phyloP scores from a whole-genome alignment of 805 yeast species.

The Hermanozyma aechmeae region DNA sequence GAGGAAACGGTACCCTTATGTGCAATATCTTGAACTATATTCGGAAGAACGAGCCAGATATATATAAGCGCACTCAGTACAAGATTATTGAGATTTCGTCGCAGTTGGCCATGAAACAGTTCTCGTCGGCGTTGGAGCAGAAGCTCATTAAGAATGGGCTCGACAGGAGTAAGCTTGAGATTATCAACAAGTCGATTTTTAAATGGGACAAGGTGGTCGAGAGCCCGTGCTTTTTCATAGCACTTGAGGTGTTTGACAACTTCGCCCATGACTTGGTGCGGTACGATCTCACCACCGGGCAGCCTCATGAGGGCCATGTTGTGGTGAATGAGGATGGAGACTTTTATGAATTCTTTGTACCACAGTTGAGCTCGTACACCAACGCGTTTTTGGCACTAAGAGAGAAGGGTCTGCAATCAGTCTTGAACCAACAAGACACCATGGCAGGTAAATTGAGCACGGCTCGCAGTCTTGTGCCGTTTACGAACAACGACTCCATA shows the following conservation, averaged over 20 bases:
- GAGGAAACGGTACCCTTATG: conserved; percentile 87
- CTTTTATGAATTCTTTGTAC: conserved; percentile 62
- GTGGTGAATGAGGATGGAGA: conserved; percentile 65
- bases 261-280: conserved; percentile 75
- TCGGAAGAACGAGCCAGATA: conserved; percentile 55
- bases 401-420: conserved; percentile 33
- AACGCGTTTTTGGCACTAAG: conserved; percentile 47
- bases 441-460: conserved; percentile 16
- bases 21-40: conserved; percentile 59
- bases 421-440: conserved; percentile 17
- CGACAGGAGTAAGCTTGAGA: conserved; percentile 48
- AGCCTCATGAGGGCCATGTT: conserved; percentile 73
- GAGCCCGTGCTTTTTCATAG: conserved; percentile 70
- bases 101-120: conserved; percentile 52
- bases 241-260: conserved; percentile 78
- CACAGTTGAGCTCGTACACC: conserved; percentile 50
- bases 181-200: conserved; percentile 67
- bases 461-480: conserved; percentile 20
- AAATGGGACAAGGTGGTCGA: conserved; percentile 55
- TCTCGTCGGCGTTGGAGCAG: conserved; percentile 21
- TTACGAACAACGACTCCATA: conserved; percentile 19
- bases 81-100: conserved; percentile 65
- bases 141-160: conserved; percentile 30
- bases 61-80: conserved; percentile 60
- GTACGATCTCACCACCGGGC: conserved; percentile 57